phyloP scores from a whole-genome alignment of 495 filamentous ascomycete species.

The Corynascus novoguineensis region DNA sequence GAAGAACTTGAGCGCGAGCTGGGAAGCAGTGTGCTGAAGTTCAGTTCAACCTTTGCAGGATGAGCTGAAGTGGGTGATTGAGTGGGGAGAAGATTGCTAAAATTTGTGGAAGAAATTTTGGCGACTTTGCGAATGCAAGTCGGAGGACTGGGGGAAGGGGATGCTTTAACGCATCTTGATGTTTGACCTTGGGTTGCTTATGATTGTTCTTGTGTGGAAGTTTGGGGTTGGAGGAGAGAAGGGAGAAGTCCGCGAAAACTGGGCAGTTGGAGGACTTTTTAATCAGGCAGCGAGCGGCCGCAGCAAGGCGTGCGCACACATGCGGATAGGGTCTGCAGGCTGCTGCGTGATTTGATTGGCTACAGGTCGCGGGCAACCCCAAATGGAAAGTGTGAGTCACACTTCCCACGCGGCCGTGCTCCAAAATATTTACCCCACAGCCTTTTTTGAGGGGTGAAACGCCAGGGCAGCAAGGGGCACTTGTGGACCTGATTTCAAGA shows the following conservation, averaged over 20 bases:
- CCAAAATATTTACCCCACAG: slow-evolving; percentile 14
- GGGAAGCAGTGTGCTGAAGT: slow-evolving; percentile 44
- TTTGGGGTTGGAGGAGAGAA: slow-evolving; percentile 28
- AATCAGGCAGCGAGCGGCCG: slow-evolving; percentile 34
- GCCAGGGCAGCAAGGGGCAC: background rate
- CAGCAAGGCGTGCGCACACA: slow-evolving; percentile 1
- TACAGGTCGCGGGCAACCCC: slow-evolving; percentile 18
- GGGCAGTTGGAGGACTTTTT: slow-evolving; percentile 26
- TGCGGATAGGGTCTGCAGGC: slow-evolving; percentile 2
- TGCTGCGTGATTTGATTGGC: slow-evolving; percentile 14
- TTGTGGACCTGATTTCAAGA: background rate
- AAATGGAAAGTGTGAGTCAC: slow-evolving; percentile 33
- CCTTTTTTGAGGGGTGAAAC: background rate
- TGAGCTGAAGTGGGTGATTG: slow-evolving; percentile 42
- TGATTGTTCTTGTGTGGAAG: slow-evolving; percentile 10
- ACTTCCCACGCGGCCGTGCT: slow-evolving; percentile 1
- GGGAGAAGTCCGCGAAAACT: slow-evolving; percentile 20
- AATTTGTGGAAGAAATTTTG: slow-evolving; percentile 46
- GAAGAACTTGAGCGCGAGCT: slow-evolving; percentile 46
- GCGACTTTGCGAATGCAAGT: slow-evolving; percentile 21
- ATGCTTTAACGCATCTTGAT: slow-evolving; percentile 38
- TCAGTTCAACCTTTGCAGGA: slow-evolving; percentile 52
- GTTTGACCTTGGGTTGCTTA: slow-evolving; percentile 24
- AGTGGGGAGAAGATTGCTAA: slow-evolving; percentile 39
- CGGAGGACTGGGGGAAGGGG: slow-evolving; percentile 20